Evolutionary conservation across 306 rosid species (phyloP).

Genomic region (Trifolium repens): DNA sequence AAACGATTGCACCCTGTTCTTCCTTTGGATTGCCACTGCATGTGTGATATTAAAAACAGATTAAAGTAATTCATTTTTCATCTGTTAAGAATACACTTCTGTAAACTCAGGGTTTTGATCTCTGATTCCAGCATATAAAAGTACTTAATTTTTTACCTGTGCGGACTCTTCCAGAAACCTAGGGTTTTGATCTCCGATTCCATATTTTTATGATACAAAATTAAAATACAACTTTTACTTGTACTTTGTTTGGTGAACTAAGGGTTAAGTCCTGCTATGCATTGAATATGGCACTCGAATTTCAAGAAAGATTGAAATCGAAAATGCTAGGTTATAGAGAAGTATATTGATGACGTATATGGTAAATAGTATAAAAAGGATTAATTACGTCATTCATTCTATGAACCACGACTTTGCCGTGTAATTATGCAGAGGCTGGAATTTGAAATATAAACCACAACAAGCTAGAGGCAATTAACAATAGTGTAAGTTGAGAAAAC

Average conservation of each 20-base stretch:
- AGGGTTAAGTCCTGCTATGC: constrained; percentile 15
- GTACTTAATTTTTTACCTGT: constrained; percentile 1
- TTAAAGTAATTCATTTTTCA: constrained; percentile 30
- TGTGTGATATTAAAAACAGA: constrained; percentile 33
- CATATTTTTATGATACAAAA: constrained; percentile 18
- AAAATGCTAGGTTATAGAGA: background rate
- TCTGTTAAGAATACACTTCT: background rate
- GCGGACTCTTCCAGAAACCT: constrained; percentile 12
- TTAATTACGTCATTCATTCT: constrained; percentile 5
- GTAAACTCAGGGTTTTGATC: constrained; percentile 25
- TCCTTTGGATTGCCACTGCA: constrained; percentile 95
- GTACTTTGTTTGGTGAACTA: background rate
- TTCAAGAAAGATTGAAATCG: constrained; percentile 25
- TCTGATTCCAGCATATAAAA: constrained; percentile 14
- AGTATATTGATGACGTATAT: background rate
- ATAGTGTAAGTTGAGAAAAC: constrained; percentile 25
- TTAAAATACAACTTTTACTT: constrained; percentile 6
- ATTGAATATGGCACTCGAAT: background rate
- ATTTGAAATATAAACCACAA: constrained; percentile 25
- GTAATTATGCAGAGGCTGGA: constrained; percentile 18
- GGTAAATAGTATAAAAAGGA: constrained; percentile 18
- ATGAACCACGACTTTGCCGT: constrained; percentile 30
- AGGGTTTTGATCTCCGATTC: constrained; percentile 21
- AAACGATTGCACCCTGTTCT: constrained; percentile 94
- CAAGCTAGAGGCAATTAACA: constrained; percentile 24